Evolutionary conservation across 257 asterid genomes (phyloP).

Genomic region (Scutellaria barbata): DNA sequence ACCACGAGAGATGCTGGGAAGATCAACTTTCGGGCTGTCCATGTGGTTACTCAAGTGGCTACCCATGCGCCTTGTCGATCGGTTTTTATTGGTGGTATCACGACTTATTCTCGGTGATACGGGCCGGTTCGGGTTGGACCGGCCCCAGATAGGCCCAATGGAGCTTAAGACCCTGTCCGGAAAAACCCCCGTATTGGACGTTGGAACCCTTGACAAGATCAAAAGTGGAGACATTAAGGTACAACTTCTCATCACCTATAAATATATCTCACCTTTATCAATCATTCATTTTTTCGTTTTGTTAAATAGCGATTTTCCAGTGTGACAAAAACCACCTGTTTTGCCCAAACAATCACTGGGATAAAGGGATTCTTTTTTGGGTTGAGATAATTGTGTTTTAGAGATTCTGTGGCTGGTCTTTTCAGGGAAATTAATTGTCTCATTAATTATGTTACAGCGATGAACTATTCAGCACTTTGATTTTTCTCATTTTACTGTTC

Average conservation of each 20-base stretch:
- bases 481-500: background rate
- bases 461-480: background rate
- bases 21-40: conserved; percentile 75
- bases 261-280: conserved; percentile 19
- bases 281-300: conserved; percentile 43
- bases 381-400: conserved; percentile 3
- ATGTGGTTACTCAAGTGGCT: conserved; percentile 82
- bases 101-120: conserved; percentile 67
- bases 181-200: conserved; percentile 70
- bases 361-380: conserved; percentile 31
- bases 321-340: conserved; percentile 43
- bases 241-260: conserved; percentile 28
- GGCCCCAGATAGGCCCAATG: conserved; percentile 67
- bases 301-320: conserved; percentile 25
- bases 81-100: conserved; percentile 51
- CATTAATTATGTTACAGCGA: background rate
- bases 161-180: conserved; percentile 68
- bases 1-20: conserved; percentile 80
- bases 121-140: conserved; percentile 54
- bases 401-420: conserved; percentile 26
- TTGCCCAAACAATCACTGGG: conserved; percentile 42
- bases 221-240: conserved; percentile 79
- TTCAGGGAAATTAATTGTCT: conserved; percentile 28
- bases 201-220: conserved; percentile 77
- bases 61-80: conserved; percentile 69